phyloP scores from a whole-genome alignment of 495 filamentous ascomycete species.

The Aspergillus cavernicola region DNA sequence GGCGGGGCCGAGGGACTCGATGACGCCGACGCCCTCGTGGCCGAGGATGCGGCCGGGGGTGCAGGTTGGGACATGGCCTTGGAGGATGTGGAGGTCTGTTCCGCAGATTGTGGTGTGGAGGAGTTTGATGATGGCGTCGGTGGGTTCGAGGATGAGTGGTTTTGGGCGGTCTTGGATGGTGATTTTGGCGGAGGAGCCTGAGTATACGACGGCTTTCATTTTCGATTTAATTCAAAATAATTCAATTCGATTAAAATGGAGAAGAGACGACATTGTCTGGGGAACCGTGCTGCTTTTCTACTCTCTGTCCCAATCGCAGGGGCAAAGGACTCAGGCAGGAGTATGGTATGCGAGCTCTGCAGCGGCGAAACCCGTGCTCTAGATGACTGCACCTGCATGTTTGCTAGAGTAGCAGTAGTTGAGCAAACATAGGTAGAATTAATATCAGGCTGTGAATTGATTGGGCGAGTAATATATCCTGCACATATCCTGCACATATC shows the following conservation, averaged over 20 bases:
- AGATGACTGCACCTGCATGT: too few species aligned
- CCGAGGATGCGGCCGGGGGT: constrained; percentile 75
- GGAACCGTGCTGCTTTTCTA: constrained; percentile 34
- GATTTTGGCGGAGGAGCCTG: constrained; percentile 13
- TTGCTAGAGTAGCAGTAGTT: too few species aligned
- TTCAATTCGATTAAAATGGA: too few species aligned
- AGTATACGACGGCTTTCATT: constrained; percentile 43
- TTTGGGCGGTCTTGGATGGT: constrained; percentile 52
- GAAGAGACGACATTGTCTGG: too few species aligned
- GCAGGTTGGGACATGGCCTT: constrained; percentile 57
- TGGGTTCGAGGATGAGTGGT: constrained; percentile 62
- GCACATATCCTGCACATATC: too few species aligned
- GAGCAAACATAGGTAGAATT: too few species aligned
- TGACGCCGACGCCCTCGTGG: constrained; percentile 75
- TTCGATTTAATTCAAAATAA: too few species aligned
- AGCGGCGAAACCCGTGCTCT: too few species aligned
- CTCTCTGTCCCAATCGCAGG: constrained; percentile 17
- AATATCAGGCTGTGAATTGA: too few species aligned
- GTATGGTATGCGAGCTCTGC: too few species aligned
- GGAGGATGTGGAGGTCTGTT: constrained; percentile 70
- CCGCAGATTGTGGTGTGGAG: constrained; percentile 72
- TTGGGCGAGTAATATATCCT: too few species aligned
- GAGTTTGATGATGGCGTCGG: constrained; percentile 75
- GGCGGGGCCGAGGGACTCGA: constrained; percentile 61
- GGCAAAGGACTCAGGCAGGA: too few species aligned